These are phyloP conservation scores for Lepiota subincarnata DNA, from an alignment of 768 basidiomycete species.

Conservation along the genomic window DNA sequence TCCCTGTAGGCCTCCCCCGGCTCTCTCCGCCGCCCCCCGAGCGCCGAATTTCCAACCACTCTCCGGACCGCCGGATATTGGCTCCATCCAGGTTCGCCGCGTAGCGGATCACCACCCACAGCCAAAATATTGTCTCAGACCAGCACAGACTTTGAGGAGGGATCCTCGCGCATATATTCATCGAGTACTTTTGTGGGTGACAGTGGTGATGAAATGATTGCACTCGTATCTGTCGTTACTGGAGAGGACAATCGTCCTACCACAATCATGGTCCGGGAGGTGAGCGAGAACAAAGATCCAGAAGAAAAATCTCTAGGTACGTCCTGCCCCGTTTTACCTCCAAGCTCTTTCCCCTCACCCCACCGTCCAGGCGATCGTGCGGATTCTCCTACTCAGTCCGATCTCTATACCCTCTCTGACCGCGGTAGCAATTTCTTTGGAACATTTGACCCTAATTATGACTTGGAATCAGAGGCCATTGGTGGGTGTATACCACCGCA, in stretches of 20 bases:
- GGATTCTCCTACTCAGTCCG: constrained; percentile 4
- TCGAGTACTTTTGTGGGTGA: background rate
- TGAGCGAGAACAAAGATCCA: constrained; percentile 5
- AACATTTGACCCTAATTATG: constrained; percentile 17
- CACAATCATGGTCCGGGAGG: constrained; percentile 1
- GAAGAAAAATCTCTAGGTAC: constrained; percentile 7
- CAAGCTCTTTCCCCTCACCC: background rate
- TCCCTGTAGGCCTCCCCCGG: background rate
- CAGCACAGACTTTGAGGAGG: constrained; percentile 5
- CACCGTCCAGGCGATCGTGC: background rate
- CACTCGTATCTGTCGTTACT: constrained; percentile 4
- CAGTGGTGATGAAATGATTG: constrained; percentile 14
- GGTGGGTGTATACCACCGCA: constrained; percentile 5
- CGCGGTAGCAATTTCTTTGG: constrained; percentile 10
- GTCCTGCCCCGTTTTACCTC: background rate
- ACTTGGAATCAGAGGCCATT: constrained; percentile 10
- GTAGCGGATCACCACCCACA: background rate
- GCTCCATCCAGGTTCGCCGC: background rate
- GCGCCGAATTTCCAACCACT: background rate
- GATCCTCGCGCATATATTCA: background rate
- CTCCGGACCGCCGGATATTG: background rate
- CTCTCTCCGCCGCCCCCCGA: background rate
- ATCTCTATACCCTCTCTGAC: constrained; percentile 13
- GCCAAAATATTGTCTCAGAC: constrained; percentile 6
- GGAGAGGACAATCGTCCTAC: constrained; percentile 1